Percentiles rank a stretch among this genome's conserved stretches.
Conservation (phyloP, 345 rosid genomes). For the Salix dunnii region DNA sequence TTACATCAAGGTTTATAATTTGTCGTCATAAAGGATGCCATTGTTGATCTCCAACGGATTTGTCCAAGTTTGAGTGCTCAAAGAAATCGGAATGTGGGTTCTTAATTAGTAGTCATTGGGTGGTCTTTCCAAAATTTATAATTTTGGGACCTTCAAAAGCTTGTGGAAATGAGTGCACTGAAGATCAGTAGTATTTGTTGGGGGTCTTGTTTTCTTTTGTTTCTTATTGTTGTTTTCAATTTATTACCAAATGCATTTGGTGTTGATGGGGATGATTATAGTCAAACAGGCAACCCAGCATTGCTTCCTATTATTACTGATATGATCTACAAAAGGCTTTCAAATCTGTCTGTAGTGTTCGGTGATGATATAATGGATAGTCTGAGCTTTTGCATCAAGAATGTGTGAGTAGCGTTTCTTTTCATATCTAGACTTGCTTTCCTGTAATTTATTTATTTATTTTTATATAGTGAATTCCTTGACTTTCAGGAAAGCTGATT, state of each 20-base stretch:
- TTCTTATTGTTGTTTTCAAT: constrained; percentile 29
- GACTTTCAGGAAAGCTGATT: constrained; percentile 57
- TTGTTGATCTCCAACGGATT: constrained; percentile 22
- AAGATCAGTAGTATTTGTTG: constrained; percentile 23
- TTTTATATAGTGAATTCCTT: constrained; percentile 3
- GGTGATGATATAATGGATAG: constrained; percentile 38
- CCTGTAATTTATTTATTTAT: neutral
- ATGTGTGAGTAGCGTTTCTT: constrained; percentile 45
- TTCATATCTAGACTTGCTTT: neutral
- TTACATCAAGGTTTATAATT: constrained; percentile 5
- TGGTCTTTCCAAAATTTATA: constrained; percentile 16
- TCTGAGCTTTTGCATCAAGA: constrained; percentile 66
- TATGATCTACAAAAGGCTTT: constrained; percentile 50
- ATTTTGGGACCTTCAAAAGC: constrained; percentile 9
- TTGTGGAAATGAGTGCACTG: constrained; percentile 30
- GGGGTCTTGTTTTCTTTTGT: constrained; percentile 29
- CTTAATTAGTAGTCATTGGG: neutral
- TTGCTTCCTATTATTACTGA: constrained; percentile 44
- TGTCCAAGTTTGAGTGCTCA: constrained; percentile 14
- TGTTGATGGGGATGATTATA: constrained; percentile 56
- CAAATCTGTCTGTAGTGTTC: constrained; percentile 44
- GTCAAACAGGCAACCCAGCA: constrained; percentile 50
- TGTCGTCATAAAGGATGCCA: constrained; percentile 22
- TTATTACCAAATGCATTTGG: constrained; percentile 29
- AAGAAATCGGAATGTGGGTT: constrained; percentile 6